Conservation (phyloP, 106 monocot species). For the Allium sativum region DNA sequence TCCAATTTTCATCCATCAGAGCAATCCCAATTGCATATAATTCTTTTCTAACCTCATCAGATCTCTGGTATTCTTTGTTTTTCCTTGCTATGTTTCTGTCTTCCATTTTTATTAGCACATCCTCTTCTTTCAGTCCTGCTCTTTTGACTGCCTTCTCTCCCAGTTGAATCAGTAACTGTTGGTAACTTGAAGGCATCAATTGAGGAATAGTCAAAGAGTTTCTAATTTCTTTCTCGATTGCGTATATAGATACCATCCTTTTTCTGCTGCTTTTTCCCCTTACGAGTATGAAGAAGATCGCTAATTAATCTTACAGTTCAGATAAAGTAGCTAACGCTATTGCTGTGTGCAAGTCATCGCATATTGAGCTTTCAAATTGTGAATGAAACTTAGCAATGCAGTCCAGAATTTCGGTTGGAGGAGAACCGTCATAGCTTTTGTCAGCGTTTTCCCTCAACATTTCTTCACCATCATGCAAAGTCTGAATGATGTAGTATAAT, state of each 20-base stretch:
- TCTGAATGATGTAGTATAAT: constrained; percentile 89
- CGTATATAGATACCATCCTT: constrained; percentile 51
- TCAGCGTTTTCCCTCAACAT: constrained; percentile 22
- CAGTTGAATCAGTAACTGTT: constrained; percentile 56
- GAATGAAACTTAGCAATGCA: constrained; percentile 43
- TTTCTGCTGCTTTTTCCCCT: constrained; percentile 69
- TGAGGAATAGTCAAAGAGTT: constrained; percentile 44
- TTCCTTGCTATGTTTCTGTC: constrained; percentile 68
- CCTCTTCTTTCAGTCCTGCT: constrained; percentile 55
- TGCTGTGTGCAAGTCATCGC: constrained; percentile 87
- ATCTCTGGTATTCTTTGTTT: constrained; percentile 52
- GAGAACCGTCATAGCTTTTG: constrained; percentile 16
- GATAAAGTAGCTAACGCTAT: constrained; percentile 73
- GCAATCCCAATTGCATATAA: constrained; percentile 61
- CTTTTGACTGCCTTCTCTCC: constrained; percentile 65
- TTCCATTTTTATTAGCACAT: constrained; percentile 62
- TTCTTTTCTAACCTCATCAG: constrained; percentile 78
- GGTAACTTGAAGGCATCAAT: constrained; percentile 53
- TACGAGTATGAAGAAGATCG: constrained; percentile 80
- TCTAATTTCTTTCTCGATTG: constrained; percentile 45
- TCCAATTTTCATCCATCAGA: constrained; percentile 69
- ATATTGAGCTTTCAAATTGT: constrained; percentile 59
- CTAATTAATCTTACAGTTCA: constrained; percentile 82
- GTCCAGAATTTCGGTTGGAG: constrained; percentile 28
- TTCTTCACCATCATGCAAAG: constrained; percentile 71